Conservation (phyloP, 768 basidiomycete genomes). For the Mycena maculata region DNA sequence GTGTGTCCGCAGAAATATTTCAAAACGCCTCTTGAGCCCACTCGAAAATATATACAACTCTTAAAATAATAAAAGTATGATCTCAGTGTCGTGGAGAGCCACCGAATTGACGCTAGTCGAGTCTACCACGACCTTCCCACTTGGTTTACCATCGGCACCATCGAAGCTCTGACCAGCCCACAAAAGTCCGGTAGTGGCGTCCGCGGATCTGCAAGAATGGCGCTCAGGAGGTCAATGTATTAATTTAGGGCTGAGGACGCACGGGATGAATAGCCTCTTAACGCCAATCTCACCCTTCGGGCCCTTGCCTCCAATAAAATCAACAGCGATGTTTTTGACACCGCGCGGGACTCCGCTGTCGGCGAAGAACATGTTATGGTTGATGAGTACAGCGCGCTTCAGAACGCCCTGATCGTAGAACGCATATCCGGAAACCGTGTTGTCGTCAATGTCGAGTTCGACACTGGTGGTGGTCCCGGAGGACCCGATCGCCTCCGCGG, state of each 20-base stretch:
- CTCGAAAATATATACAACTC: not conserved
- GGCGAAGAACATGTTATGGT: constrained; percentile 49
- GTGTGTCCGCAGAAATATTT: not conserved
- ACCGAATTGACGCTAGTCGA: not conserved
- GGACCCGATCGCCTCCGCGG: constrained; percentile 51
- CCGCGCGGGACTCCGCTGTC: constrained; percentile 17
- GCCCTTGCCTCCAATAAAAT: not conserved
- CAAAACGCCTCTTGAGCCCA: not conserved
- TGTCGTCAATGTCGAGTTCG: constrained; percentile 50
- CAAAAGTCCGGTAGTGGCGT: constrained; percentile 45
- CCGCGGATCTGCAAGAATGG: constrained; percentile 36
- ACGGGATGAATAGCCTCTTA: constrained; percentile 31
- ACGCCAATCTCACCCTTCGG: not conserved
- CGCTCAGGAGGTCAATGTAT: not conserved
- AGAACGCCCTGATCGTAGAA: constrained; percentile 51
- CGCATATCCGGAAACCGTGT: constrained; percentile 56
- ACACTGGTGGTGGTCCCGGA: constrained; percentile 44
- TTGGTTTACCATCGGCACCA: constrained; percentile 39
- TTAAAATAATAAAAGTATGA: constrained; percentile 23
- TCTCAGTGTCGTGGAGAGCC: constrained; percentile 24
- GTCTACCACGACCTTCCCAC: constrained; percentile 16
- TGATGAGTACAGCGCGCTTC: constrained; percentile 55
- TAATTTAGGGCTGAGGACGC: not conserved
- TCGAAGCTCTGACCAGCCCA: constrained; percentile 54
- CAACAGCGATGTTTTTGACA: constrained; percentile 11